Base-by-base conservation (phyloP, 2,329 filamentous ascomycete genomes). In the Dothideomycetes sp. region DNA sequence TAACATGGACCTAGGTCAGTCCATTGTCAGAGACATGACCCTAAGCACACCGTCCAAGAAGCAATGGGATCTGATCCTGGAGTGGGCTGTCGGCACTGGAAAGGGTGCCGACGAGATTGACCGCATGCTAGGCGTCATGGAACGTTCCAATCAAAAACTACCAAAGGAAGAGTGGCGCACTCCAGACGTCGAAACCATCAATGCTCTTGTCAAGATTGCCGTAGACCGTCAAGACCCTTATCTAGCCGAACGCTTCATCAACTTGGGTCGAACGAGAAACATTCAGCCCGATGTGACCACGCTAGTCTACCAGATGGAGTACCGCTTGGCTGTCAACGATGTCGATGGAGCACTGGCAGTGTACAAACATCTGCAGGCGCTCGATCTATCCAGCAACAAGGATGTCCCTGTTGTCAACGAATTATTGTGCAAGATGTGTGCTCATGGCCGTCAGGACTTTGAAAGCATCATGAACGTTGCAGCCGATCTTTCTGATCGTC, bases 11-110 rank as follows among this genome's bases (percentile, higher is more conserved):
- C 85, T 81, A 75, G 78, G 77, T 1, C 69, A 73, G 39, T 57
- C 64, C 1, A 63, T 82, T 9, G 77, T 86, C 45, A 65, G 63
- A 17, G 55, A 54, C 37, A 48, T 52, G 4, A 53, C 57, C 45
- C 36, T 35, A 20, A 41, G 42, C 12, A 52, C 52, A 20, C 55
- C 58, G 3, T 37, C 49, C 5, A 60, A 62, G 38, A 15, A 19
- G 4, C 33, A 72, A 16, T 86, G 83, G 78, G 81, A 91, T 53
- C 70, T 80, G 10, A 67, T 85, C 10, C 73, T 91, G 30, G 75
- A 84, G 38, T 88, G 82, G 78, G 80, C 84, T 20, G 78, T 83
- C 10, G 71, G 81, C 6, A 74, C 78, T 41, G 82, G 80, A 15
- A 83, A 80, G 54, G 76, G 78, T 1, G 74, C 82, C 1, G 76